Base-by-base conservation (phyloP, 2,329 filamentous ascomycete genomes). In the Colletotrichum lindemuthianum region DNA sequence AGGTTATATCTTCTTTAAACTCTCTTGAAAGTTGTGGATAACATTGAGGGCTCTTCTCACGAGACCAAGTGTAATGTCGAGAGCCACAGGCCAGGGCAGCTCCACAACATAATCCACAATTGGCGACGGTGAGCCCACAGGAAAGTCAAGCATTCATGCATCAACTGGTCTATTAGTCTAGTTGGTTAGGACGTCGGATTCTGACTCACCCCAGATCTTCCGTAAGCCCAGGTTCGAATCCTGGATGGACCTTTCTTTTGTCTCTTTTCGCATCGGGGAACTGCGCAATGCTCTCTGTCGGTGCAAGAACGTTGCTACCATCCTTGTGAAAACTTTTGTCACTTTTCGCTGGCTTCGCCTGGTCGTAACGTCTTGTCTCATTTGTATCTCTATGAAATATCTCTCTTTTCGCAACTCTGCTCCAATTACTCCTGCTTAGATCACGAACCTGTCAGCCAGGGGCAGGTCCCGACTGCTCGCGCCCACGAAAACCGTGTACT, bases 381-480 rank as follows among this genome's bases (percentile, higher is more conserved):
- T 8, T n/a, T 44, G 10, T n/a, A 8, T 44, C 41, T n/a, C 13
- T 44, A 44, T 44, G 11, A 44, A 2, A 2, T 44, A 4, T n/a
- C 3, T 34, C n/a, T 6, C 45, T 34, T 10, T 33, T 33, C 24
- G 6, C 6, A 33, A 13, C 24, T 49, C 45, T 33, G 11, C 11
- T 8, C n/a, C 8, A 37, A 10, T 47, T 24, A 4, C 2, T 15
- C 16, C 13, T 32, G 16, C 13, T 16, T 36, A 43, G 10, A 58
- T 58, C 1, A 32, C 10, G 11, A 58, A 34, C 1, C 9, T 13
- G 24, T 58, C 37, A 15, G 73, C 70, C 45, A 84, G 72, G 16
- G 78, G 78, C 65, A 85, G 67, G 41, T 79, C 72, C 37, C 81
- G 74, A 67, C 82, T 85, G 66, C 82, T 85, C 2, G 76, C 76